Evolutionary conservation across 2,329 filamentous ascomycete species (phyloP), one percentile per base, ranked within the genome.

Genomic region (Chaetoscypha palmicola): DNA sequence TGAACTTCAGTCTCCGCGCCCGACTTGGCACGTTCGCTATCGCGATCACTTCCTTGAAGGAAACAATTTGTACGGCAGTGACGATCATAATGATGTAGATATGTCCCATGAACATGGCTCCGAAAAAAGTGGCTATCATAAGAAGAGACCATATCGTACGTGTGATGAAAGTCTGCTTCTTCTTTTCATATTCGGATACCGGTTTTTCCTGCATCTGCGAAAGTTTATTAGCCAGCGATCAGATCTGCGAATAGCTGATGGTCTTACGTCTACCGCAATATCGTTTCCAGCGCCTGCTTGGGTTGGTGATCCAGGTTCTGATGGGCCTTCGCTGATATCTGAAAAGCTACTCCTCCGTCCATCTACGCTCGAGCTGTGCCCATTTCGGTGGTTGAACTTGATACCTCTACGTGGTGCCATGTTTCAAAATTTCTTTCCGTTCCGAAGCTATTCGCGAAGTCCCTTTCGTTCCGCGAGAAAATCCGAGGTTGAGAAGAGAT

Each of bases 1-100:
- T 96, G 58, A 94, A 94, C 47, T 85, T 85, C 49, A 98, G 74
- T 63, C 91, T 88, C 61, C 91, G 83, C 51, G 90, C 90, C 60
- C 86, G 82, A 65, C 87, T 94, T 42, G 92, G 90, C 5, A 97
- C 88, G 63, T 91, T 94, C 56, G 91, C 86, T 59, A 98, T 97
- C 52, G 91, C 90, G 62, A 98, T 97, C 59, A 98, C 92, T 68
- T 98, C 92, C 72, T 96, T 97, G 79, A 97, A 98, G 45, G 87
- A 96, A 57, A 98, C 77, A 64, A 98, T 91, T 68, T 98, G 92
- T 49, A 98, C 76, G 38, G 85, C 86, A 21, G 92, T 97, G 57
- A 96, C 86, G 62, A 96, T 81, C 58, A 81, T 81, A 63, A 98
- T 88, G 64, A 98, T 86, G 72, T 97, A 98, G 64, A 98, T 89